A percentile compares a stretch with the other conserved stretches of the same genome.
Evolutionary conservation across 805 yeast genomes (phyloP).

Genomic region (Dipodascopsis uninucleata): DNA sequence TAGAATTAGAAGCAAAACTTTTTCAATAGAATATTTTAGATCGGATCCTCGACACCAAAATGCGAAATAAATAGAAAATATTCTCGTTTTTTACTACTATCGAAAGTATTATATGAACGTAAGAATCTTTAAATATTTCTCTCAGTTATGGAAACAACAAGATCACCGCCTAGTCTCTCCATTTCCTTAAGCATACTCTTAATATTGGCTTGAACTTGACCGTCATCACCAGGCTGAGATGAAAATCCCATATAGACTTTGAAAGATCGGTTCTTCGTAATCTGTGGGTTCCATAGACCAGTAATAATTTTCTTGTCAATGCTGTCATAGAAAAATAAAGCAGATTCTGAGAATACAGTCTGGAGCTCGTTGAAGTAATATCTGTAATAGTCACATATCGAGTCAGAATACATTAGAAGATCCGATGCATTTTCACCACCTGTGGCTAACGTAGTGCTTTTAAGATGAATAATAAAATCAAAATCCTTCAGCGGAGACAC

Average conservation of each 20-base stretch:
- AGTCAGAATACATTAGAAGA: conserved; percentile 10
- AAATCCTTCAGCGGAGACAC: conserved; percentile 81
- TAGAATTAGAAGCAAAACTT: too few relatives aligned
- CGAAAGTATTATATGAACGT: not conserved
- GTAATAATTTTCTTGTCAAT: conserved; percentile 63
- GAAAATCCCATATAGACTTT: conserved; percentile 76
- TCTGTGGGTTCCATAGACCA: conserved; percentile 75
- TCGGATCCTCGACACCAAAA: conserved; percentile 31
- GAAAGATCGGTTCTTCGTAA: conserved; percentile 59
- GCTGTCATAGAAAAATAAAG: conserved; percentile 62
- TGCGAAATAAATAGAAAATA: conserved; percentile 34
- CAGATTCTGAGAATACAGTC: conserved; percentile 44
- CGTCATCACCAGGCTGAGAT: conserved; percentile 54
- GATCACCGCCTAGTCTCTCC: conserved; percentile 39
- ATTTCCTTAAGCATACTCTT: conserved; percentile 62
- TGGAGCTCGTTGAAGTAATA: conserved; percentile 21
- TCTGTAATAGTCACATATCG: conserved; percentile 6
- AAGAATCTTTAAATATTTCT: not conserved
- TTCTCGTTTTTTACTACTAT: not conserved
- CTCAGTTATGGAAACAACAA: conserved; percentile 31
- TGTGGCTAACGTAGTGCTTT: conserved; percentile 41
- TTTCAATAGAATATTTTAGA: too few relatives aligned
- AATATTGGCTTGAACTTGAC: conserved; percentile 36
- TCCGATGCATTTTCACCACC: conserved; percentile 3
- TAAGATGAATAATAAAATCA: conserved; percentile 69